A percentile compares a stretch with the other conserved stretches of the same genome.
Evolutionary conservation across 148 eudicot genomes (phyloP).

Genomic region (Rhododendron kiyosumense): DNA sequence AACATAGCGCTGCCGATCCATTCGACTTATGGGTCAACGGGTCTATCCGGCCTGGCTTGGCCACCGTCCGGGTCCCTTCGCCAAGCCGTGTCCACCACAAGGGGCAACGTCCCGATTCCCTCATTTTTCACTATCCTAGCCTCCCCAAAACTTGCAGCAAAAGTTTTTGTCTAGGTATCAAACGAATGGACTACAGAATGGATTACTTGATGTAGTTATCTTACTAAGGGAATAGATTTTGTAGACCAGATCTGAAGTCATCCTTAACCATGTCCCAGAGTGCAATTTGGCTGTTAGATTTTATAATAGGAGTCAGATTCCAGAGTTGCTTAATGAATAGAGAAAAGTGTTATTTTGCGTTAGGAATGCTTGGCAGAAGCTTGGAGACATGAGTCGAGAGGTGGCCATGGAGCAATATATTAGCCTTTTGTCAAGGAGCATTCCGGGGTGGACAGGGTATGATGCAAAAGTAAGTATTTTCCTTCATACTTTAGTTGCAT

Average conservation of each 20-base stretch:
- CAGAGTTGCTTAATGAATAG: slow-evolving; percentile 1
- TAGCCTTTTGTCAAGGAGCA: slow-evolving; percentile 31
- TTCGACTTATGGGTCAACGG: no score
- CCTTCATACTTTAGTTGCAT: background rate
- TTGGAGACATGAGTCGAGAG: slow-evolving; percentile 60
- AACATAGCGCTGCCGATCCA: no score
- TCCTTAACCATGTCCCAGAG: background rate
- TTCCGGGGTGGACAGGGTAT: slow-evolving; percentile 46
- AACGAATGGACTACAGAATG: background rate
- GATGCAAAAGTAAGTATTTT: slow-evolving; percentile 29
- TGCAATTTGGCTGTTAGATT: slow-evolving; percentile 5
- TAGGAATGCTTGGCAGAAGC: slow-evolving; percentile 68
- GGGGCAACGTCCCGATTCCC: background rate
- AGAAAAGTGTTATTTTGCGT: slow-evolving; percentile 17
- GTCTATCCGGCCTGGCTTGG: no score
- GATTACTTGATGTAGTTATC: background rate
- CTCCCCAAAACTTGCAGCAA: background rate
- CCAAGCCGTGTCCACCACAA: no score
- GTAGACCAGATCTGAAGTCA: background rate
- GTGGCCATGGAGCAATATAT: slow-evolving; percentile 71
- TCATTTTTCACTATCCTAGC: background rate
- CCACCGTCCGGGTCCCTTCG: no score
- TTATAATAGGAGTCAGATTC: slow-evolving; percentile 1
- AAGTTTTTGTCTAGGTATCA: background rate
- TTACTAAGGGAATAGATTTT: background rate